Percentiles rank a stretch among this genome's conserved stretches.
Evolutionary conservation across 768 basidiomycete genomes (phyloP).

Genomic region (Boletus subparvulus): DNA sequence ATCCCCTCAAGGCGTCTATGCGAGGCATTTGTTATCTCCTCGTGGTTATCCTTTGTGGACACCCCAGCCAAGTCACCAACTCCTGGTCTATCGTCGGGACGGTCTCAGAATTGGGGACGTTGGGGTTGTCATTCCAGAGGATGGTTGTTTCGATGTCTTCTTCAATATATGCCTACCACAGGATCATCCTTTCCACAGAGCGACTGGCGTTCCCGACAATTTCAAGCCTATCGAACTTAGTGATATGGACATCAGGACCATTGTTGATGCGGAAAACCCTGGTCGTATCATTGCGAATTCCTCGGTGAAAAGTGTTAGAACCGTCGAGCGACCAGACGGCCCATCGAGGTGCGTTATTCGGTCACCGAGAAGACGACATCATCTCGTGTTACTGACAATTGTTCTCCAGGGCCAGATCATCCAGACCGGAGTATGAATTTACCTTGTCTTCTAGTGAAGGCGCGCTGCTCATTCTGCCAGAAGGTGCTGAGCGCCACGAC

Average conservation of each 20-base stretch:
- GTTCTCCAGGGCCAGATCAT: not conserved
- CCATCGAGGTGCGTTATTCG: not conserved
- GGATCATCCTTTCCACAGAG: constrained; percentile 20
- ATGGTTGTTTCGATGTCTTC: constrained; percentile 2
- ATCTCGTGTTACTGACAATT: not conserved
- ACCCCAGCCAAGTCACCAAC: constrained; percentile 26
- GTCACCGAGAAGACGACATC: not conserved
- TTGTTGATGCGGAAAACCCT: constrained; percentile 1
- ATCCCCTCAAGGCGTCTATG: no score
- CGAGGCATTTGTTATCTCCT: constrained; percentile 8
- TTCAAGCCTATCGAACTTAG: constrained; percentile 22
- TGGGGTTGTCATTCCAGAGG: constrained; percentile 23
- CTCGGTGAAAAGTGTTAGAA: not conserved
- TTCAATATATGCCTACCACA: constrained; percentile 28
- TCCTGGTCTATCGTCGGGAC: constrained; percentile 21
- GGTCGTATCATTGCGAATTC: constrained; percentile 1
- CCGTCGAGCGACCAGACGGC: not conserved
- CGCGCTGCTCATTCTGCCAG: constrained; percentile 32
- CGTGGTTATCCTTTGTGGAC: constrained; percentile 34
- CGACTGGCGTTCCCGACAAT: constrained; percentile 23
- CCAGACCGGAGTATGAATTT: constrained; percentile 1
- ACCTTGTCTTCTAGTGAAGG: constrained; percentile 22
- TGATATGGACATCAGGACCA: constrained; percentile 3
- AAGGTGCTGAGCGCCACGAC: constrained; percentile 24
- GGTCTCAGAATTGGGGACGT: constrained; percentile 37